phyloP scores from a whole-genome alignment of 2,329 filamentous ascomycete genomes.

The Parastagonospora nodorum region DNA sequence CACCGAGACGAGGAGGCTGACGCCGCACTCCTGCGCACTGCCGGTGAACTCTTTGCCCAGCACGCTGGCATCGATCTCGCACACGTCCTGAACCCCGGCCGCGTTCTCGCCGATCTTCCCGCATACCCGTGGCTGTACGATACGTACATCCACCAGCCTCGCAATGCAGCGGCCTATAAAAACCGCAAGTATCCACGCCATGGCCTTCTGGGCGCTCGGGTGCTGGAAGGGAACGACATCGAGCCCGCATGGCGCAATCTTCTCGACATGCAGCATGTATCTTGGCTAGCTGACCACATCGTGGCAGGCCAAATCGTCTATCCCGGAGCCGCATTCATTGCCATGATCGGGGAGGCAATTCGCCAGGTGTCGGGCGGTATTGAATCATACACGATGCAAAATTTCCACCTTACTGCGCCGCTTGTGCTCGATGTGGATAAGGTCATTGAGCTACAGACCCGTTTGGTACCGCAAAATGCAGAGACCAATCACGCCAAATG shows the following conservation, averaged over 20 bases:
- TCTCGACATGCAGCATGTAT: constrained; percentile 26
- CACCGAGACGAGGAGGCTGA: too few relatives aligned
- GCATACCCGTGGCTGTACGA: constrained; percentile 17
- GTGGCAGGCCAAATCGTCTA: constrained; percentile 49
- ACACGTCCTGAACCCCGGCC: neutral
- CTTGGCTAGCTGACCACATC: constrained; percentile 55
- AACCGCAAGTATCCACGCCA: constrained; percentile 28
- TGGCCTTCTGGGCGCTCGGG: constrained; percentile 15
- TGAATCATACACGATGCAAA: too few relatives aligned
- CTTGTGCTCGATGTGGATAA: too few relatives aligned
- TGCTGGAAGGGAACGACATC: constrained; percentile 1
- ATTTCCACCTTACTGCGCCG: too few relatives aligned
- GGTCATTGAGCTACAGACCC: too few relatives aligned
- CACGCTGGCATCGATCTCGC: neutral
- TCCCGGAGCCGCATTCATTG: constrained; percentile 51
- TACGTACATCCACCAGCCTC: too few relatives aligned
- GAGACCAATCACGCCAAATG: neutral
- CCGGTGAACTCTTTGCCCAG: neutral
- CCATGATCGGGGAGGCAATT: constrained; percentile 47
- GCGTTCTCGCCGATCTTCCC: constrained; percentile 9
- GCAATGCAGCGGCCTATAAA: too few relatives aligned
- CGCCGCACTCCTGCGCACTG: neutral
- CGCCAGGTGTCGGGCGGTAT: too few relatives aligned
- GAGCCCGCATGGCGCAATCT: constrained; percentile 9
- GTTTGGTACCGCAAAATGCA: too few relatives aligned